Percentiles rank a stretch among this genome's conserved stretches.
These are phyloP conservation scores for Candida glucosophila DNA, from an alignment of 1,139 yeast species.

Conservation along the genomic window DNA sequence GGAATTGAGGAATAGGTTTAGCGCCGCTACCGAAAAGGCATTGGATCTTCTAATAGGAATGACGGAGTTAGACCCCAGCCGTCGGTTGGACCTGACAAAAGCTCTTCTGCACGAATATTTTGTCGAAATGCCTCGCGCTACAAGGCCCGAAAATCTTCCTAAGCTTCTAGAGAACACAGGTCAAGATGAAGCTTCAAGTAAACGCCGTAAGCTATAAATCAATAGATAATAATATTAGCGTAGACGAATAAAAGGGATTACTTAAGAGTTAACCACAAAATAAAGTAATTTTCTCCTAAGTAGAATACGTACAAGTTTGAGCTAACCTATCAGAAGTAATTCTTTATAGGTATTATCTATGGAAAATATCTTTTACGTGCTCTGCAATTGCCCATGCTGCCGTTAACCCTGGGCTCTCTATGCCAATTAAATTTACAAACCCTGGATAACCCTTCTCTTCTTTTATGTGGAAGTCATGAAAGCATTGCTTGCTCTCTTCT, in stretches of 20 bases:
- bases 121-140: conserved; percentile 66
- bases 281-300: no score
- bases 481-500: conserved; percentile 27
- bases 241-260: no score
- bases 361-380: conserved; percentile 44
- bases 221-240: no score
- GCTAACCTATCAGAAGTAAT: no score
- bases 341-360: no score
- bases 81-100: conserved; percentile 56
- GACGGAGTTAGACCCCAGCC: conserved; percentile 72
- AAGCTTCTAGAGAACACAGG: conserved; percentile 25
- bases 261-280: no score
- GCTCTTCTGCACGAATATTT: conserved; percentile 68
- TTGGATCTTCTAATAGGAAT: conserved; percentile 65
- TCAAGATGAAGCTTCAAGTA: conserved; percentile 6
- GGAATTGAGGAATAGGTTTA: conserved; percentile 75
- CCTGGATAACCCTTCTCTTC: conserved; percentile 65
- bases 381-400: conserved; percentile 76
- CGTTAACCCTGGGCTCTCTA: conserved; percentile 88
- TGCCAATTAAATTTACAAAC: conserved; percentile 70
- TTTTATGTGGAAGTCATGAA: conserved; percentile 67
- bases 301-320: no score
- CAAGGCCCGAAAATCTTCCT: conserved; percentile 64
- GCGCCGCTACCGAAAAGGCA: conserved; percentile 88
- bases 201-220: conserved; percentile 5